Evolutionary conservation across 495 filamentous ascomycete genomes (phyloP), one percentile per base, ranked within the genome.

Genomic region (Rhypophila decipiens): DNA sequence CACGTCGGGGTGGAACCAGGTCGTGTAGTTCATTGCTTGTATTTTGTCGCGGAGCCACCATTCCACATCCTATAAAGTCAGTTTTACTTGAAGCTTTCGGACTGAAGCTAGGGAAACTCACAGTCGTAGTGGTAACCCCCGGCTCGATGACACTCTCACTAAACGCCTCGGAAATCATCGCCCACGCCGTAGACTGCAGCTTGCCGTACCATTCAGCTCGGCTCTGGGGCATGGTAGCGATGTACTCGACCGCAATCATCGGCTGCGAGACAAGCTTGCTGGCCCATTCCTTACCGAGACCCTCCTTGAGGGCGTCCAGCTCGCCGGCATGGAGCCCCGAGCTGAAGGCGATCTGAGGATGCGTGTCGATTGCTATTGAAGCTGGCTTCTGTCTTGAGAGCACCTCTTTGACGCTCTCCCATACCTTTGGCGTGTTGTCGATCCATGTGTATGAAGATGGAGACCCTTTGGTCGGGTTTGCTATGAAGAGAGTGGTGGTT

Each of bases 1-100:
- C 8, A 74, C 69, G 50, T 57, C 53, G 7, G 71, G 70, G 17
- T 70, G 67, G 45, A 73, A 73, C 71, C 71, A 75, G 8, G 71
- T 73, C 1, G 65, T 72, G 53, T 72, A 75, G 50, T 75, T 75
- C 37, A 69, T 46, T 5, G 59, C 59, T 47, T 68, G 70, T 24
- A 75, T 60, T 41, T 59, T 69, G 15, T 68, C 65, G 18, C 70
- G 67, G 48, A 73, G 58, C 65, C 64, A 71, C 71, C 71, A 75
- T 46, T 72, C 70, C 2, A 75, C 53, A 40, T 75, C 71, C 65
- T 71, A 18, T 20, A 1, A 22, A 2, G 20, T 41, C 23, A 11
- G 19, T 41, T 41, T 41, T 22, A n/a, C n/a, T n/a, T n/a, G n/a
- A n/a, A 4, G 19, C 5, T 41, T 17, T 42, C 2, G 15, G 22